Evolutionary conservation across 129 eudicot genomes (phyloP).

Genomic region (Lonicera japonica): DNA sequence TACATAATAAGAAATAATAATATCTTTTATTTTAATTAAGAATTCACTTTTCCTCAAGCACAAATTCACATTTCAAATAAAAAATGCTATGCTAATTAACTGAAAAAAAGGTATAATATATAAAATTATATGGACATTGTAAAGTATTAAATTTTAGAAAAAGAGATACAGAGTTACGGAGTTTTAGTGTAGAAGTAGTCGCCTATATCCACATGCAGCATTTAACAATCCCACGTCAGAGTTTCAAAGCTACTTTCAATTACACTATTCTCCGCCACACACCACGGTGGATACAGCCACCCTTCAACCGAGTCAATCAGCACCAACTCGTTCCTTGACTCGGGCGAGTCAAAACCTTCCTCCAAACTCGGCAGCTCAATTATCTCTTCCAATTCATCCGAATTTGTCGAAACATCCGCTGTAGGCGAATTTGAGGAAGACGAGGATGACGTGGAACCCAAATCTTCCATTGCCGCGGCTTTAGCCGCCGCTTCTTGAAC

Average conservation of each 20-base stretch:
- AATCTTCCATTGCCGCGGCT: constrained; percentile 64
- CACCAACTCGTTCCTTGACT: constrained; percentile 29
- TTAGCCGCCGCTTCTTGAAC: constrained; percentile 84
- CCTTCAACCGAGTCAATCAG: constrained; percentile 56
- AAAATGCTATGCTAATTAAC: no score
- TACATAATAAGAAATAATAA: no score
- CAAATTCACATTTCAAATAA: no score
- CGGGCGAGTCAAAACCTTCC: constrained; percentile 36
- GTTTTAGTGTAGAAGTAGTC: no score
- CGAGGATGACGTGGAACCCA: constrained; percentile 11
- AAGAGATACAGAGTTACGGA: no score
- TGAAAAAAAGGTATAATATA: no score
- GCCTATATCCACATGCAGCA: no score
- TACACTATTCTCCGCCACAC: constrained; percentile 19
- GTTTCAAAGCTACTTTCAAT: constrained; percentile 4
- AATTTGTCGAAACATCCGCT: background rate
- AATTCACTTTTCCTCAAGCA: no score
- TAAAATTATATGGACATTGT: no score
- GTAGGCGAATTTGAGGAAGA: constrained; percentile 4
- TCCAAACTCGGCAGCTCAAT: constrained; percentile 70
- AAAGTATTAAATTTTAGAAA: no score
- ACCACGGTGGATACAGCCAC: constrained; percentile 57
- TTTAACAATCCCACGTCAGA: background rate
- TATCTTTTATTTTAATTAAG: no score
- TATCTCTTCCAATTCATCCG: constrained; percentile 59